Percentiles rank a stretch among this genome's conserved stretches.
phyloP scores from a whole-genome alignment of 2,329 filamentous ascomycete genomes.

The Graphilbum sp. region DNA sequence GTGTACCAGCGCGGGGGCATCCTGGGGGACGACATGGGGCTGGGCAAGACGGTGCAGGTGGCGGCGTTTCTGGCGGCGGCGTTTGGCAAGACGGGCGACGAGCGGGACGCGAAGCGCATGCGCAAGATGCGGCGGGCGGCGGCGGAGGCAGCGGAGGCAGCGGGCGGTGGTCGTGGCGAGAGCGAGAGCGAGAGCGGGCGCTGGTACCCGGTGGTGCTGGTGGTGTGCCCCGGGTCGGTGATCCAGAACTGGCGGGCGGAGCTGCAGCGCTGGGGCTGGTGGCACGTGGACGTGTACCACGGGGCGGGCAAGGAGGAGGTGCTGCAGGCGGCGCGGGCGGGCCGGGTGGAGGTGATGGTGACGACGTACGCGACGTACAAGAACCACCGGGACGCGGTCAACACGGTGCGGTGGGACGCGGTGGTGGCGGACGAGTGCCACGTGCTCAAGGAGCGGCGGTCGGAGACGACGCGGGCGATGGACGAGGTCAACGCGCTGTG shows the following conservation, averaged over 20 bases:
- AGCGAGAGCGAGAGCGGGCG: slow-evolving; percentile 16
- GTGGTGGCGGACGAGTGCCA: slow-evolving; percentile 93
- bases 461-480: slow-evolving; percentile 73
- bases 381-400: slow-evolving; percentile 56
- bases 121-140: slow-evolving; percentile 55
- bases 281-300: slow-evolving; percentile 74
- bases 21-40: slow-evolving; percentile 90
- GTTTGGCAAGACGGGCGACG: slow-evolving; percentile 87
- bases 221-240: slow-evolving; percentile 77
- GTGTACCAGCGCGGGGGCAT: slow-evolving; percentile 84
- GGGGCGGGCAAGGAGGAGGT: slow-evolving; percentile 52
- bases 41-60: slow-evolving; percentile 94
- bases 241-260: slow-evolving; percentile 88
- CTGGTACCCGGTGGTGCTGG: slow-evolving; percentile 74
- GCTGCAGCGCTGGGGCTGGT: slow-evolving; percentile 85
- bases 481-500: slow-evolving; percentile 82
- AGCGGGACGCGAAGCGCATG: slow-evolving; percentile 73
- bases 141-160: not conserved
- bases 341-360: slow-evolving; percentile 76
- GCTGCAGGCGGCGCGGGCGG: slow-evolving; percentile 54
- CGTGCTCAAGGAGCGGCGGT: slow-evolving; percentile 61
- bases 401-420: slow-evolving; percentile 81
- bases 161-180: not conserved
- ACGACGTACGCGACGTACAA: slow-evolving; percentile 89
- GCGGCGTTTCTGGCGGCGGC: slow-evolving; percentile 81